Evolutionary conservation across 257 asterid species (phyloP).

Genomic region (Penstemon barbatus): DNA sequence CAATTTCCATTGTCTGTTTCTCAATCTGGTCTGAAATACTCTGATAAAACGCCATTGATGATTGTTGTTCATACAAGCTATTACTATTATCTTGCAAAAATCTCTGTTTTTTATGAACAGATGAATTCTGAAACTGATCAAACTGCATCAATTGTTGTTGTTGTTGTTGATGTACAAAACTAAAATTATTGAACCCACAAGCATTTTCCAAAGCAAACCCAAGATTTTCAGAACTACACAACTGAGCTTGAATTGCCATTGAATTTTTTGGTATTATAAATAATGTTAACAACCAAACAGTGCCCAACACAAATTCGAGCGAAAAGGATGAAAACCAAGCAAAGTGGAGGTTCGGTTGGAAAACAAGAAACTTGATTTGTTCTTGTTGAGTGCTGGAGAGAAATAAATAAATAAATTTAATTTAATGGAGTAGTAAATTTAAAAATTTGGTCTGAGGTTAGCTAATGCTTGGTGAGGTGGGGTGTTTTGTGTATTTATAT

Average conservation of each 20-base stretch:
- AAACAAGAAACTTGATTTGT: constrained; percentile 27
- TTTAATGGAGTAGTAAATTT: too few species aligned
- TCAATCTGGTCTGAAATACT: constrained; percentile 36
- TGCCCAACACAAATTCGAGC: not conserved
- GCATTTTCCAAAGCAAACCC: constrained; percentile 40
- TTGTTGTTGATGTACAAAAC: constrained; percentile 29
- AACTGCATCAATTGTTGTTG: constrained; percentile 27
- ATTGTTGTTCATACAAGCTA: constrained; percentile 2
- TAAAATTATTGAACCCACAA: constrained; percentile 39
- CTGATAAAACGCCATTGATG: constrained; percentile 30
- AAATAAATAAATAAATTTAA: not conserved
- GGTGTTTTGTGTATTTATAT: constrained; percentile 25
- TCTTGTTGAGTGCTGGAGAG: constrained; percentile 22
- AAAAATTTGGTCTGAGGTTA: constrained; percentile 8
- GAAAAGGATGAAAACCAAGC: constrained; percentile 10
- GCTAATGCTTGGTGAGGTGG: constrained; percentile 16
- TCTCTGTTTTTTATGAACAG: constrained; percentile 29
- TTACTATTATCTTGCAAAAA: not conserved
- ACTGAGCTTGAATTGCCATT: constrained; percentile 71
- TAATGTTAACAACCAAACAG: not conserved
- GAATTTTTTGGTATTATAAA: not conserved
- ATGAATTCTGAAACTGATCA: constrained; percentile 33
- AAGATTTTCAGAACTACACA: constrained; percentile 44
- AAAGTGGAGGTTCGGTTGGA: constrained; percentile 20
- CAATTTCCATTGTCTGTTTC: constrained; percentile 54